A percentile compares a stretch with the other conserved stretches of the same genome.
Conservation (phyloP, 2,329 filamentous ascomycete genomes). For the Fusarium proliferatum region DNA sequence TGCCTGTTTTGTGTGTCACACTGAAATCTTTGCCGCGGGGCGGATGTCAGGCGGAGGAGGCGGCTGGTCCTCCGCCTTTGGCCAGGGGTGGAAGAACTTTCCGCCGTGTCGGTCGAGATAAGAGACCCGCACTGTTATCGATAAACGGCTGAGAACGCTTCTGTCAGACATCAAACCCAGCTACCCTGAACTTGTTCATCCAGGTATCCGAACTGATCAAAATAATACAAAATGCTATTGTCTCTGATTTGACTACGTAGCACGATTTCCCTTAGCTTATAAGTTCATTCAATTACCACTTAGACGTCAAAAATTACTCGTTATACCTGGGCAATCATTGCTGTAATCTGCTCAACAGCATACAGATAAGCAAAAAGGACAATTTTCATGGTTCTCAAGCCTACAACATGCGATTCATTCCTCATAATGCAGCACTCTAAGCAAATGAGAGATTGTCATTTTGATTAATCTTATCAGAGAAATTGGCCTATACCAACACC, state of each 20-base stretch:
- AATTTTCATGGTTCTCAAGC: too few species aligned
- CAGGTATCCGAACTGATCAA: rapidly evolving
- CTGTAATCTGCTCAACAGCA: too few species aligned
- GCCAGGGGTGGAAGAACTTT: not conserved
- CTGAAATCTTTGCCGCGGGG: conserved; percentile 31
- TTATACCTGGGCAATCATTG: rapidly evolving
- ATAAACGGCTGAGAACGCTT: too few species aligned
- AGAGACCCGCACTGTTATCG: too few species aligned
- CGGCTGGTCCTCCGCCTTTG: conserved; percentile 24
- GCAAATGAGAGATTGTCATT: rapidly evolving
- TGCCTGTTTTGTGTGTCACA: conserved; percentile 3
- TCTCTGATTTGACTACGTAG: rapidly evolving
- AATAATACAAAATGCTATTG: not conserved
- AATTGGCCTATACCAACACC: rapidly evolving
- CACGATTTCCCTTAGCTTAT: rapidly evolving
- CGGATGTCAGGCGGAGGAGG: conserved; percentile 23
- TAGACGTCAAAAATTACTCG: rapidly evolving
- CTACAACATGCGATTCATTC: too few species aligned
- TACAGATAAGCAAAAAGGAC: too few species aligned
- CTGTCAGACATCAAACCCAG: too few species aligned
- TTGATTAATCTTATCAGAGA: rapidly evolving
- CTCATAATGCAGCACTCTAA: rapidly evolving
- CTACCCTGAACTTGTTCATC: not conserved
- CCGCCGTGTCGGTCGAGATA: not conserved
- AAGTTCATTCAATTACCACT: not conserved